phyloP scores from a whole-genome alignment of 768 basidiomycete species.

The Leccinum pellstonianum region DNA sequence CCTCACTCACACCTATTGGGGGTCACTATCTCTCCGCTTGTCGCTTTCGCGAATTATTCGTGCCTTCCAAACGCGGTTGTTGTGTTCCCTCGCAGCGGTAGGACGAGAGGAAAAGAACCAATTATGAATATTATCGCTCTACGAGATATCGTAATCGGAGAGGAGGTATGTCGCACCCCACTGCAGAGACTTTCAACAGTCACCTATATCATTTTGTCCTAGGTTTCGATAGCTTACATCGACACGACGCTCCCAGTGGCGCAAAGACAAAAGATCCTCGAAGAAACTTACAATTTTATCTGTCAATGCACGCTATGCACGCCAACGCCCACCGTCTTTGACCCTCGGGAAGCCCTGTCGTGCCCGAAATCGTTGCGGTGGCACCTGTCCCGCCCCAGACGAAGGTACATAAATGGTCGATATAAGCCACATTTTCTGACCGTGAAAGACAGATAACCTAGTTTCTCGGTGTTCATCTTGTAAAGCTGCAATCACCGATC shows the following conservation, averaged over 20 bases:
- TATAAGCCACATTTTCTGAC: not conserved
- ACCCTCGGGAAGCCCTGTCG: constrained; percentile 65
- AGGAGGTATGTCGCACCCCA: constrained; percentile 56
- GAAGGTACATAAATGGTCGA: constrained; percentile 45
- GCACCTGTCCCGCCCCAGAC: constrained; percentile 56
- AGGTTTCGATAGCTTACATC: constrained; percentile 84
- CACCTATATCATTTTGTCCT: not conserved
- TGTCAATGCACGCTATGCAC: constrained; percentile 69
- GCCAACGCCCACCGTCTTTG: constrained; percentile 32
- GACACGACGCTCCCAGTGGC: constrained; percentile 72
- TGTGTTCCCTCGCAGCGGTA: constrained; percentile 73
- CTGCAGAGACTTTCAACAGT: not conserved
- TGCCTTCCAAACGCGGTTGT: constrained; percentile 87
- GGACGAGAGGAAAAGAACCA: constrained; percentile 46
- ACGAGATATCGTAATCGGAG: constrained; percentile 54
- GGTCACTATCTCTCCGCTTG: constrained; percentile 73
- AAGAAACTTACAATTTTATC: constrained; percentile 74
- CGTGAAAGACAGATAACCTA: constrained; percentile 41
- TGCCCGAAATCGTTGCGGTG: constrained; percentile 71
- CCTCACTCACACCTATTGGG: constrained; percentile 78
- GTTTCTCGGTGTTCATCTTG: constrained; percentile 57
- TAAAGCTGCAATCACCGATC: constrained; percentile 44
- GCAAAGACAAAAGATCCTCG: constrained; percentile 54
- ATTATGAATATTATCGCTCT: constrained; percentile 74
- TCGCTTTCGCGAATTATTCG: constrained; percentile 86